These are phyloP conservation scores for Solanum tacnaense DNA, from an alignment of 257 asterid genomes.

Conservation along the genomic window DNA sequence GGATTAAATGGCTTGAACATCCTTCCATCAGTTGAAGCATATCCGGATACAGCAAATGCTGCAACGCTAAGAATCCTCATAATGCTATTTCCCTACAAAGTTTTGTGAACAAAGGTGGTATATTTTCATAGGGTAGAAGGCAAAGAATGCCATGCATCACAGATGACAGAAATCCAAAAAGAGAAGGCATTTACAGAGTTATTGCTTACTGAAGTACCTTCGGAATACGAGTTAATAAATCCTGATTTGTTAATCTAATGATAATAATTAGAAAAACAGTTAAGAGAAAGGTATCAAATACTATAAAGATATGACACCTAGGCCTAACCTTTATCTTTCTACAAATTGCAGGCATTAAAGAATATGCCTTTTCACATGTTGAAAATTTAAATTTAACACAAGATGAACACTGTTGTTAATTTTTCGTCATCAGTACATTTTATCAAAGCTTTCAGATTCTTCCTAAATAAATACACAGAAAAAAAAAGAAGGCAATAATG, in stretches of 20 bases:
- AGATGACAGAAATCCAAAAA: background rate
- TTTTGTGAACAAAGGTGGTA: background rate
- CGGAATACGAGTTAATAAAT: background rate
- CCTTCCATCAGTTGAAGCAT: slow-evolving; percentile 11
- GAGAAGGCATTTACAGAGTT: background rate
- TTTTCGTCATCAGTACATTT: background rate
- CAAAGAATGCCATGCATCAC: background rate
- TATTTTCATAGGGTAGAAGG: background rate
- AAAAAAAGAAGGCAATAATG: background rate
- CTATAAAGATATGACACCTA: background rate
- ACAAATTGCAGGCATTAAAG: background rate
- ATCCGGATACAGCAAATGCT: slow-evolving; percentile 11
- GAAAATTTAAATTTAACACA: background rate
- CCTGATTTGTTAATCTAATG: background rate
- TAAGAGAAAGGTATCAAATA: background rate
- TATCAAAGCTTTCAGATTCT: background rate
- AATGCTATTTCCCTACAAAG: slow-evolving; percentile 7
- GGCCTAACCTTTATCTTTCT: background rate
- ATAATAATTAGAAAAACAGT: background rate
- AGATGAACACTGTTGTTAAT: background rate
- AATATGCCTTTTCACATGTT: background rate
- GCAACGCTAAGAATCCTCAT: slow-evolving; percentile 8
- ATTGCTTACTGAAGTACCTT: background rate
- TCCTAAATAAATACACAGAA: background rate
- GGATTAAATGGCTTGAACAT: slow-evolving; percentile 11